Evolutionary conservation across 495 filamentous ascomycete genomes (phyloP).

Genomic region (Lepraria neglecta): DNA sequence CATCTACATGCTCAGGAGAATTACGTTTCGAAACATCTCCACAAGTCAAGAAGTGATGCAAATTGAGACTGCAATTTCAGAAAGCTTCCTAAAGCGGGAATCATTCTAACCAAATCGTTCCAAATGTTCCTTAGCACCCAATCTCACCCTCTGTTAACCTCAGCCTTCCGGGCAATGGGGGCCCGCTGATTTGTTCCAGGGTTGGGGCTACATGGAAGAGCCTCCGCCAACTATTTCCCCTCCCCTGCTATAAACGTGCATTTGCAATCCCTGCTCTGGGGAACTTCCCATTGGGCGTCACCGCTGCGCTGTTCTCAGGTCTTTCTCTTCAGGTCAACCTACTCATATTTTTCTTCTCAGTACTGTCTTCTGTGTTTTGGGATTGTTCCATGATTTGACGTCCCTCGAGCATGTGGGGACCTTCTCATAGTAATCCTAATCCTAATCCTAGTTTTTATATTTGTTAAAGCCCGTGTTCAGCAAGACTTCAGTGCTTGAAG

Average conservation of each 20-base stretch:
- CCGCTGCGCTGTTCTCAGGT: neutral
- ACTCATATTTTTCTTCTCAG: neutral
- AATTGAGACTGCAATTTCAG: neutral
- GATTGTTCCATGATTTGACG: neutral
- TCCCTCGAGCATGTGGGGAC: neutral
- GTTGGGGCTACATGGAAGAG: neutral
- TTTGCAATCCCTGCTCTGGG: neutral
- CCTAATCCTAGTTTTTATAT: neutral
- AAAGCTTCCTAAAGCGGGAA: constrained; percentile 1
- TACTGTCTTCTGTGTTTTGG: neutral
- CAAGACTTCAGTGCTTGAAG: constrained; percentile 6
- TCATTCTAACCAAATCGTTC: neutral
- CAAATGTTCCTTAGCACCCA: neutral
- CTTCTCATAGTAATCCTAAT: too few species aligned
- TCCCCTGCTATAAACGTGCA: constrained; percentile 6
- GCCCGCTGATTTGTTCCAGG: neutral
- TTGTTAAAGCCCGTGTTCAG: neutral
- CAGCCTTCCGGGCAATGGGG: neutral
- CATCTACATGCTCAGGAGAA: too few species aligned
- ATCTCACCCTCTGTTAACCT: neutral
- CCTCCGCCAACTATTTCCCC: neutral
- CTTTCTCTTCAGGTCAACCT: neutral
- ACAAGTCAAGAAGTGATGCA: neutral
- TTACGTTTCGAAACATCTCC: too few species aligned
- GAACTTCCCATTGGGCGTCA: constrained; percentile 9